Percentiles rank a stretch among this genome's conserved stretches.
Conservation (phyloP, 2,329 filamentous ascomycete genomes). For the Aspergillus candidus region DNA sequence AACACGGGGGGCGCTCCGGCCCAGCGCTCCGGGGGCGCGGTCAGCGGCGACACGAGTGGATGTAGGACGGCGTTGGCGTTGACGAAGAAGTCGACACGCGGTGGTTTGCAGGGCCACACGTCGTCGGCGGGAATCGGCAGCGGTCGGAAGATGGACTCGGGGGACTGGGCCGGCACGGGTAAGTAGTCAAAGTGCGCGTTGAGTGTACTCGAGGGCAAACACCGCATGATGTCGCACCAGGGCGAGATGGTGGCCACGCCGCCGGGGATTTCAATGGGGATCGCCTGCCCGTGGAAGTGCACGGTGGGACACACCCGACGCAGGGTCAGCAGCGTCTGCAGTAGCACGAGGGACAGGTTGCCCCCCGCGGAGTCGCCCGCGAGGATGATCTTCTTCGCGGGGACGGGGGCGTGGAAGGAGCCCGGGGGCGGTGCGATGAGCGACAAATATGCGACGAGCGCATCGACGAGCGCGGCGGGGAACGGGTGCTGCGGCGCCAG, state of each 20-base stretch:
- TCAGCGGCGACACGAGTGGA: constrained; percentile 38
- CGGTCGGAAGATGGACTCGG: constrained; percentile 19
- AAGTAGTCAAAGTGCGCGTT: constrained; percentile 41
- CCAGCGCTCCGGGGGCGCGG: constrained; percentile 33
- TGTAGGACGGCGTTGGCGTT: constrained; percentile 34
- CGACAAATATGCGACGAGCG: constrained; percentile 43
- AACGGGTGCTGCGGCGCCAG: constrained; percentile 45
- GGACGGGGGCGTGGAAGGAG: constrained; percentile 37
- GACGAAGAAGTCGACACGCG: constrained; percentile 39
- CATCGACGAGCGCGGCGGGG: constrained; percentile 42
- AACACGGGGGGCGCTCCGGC: constrained; percentile 37
- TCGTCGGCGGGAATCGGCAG: constrained; percentile 29
- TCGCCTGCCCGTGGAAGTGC: constrained; percentile 36
- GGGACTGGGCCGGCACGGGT: constrained; percentile 21
- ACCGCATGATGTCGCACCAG: constrained; percentile 39
- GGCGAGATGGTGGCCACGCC: constrained; percentile 36
- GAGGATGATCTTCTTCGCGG: constrained; percentile 40
- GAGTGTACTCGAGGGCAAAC: constrained; percentile 34
- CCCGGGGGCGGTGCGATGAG: constrained; percentile 41
- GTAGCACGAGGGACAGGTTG: constrained; percentile 36
- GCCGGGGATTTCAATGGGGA: constrained; percentile 37
- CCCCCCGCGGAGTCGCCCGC: constrained; percentile 44
- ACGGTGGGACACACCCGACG: constrained; percentile 29
- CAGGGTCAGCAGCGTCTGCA: constrained; percentile 40
- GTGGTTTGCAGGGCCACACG: constrained; percentile 37